Evolutionary conservation across 192 early-diverging fungal species (phyloP).

Genomic region (Entomortierella chlamydospora): DNA sequence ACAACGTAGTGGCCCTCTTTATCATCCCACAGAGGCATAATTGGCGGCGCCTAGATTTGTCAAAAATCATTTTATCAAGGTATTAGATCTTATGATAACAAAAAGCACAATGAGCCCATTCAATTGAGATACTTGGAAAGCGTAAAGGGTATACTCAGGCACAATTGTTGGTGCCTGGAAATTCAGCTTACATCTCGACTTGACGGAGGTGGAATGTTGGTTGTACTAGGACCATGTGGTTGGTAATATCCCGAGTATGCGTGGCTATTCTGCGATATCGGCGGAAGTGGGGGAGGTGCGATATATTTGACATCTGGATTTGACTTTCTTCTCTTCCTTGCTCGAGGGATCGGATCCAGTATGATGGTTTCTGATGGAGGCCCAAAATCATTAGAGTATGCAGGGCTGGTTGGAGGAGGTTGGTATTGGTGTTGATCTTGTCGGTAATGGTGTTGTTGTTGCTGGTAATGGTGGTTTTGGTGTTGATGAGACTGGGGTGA

Average conservation of each 20-base stretch:
- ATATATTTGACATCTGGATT: constrained; percentile 28
- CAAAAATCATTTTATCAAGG: not conserved
- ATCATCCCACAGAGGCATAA: constrained; percentile 76
- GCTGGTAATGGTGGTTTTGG: not conserved
- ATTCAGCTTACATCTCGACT: constrained; percentile 16
- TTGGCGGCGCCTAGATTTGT: constrained; percentile 18
- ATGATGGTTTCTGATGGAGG: not conserved
- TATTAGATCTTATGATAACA: too few relatives aligned
- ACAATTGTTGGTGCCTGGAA: not conserved
- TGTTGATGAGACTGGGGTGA: not conserved
- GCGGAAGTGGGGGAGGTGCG: constrained; percentile 16
- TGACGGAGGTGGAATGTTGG: not conserved
- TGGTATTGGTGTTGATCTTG: not conserved
- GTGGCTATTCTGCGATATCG: not conserved
- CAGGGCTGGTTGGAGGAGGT: not conserved
- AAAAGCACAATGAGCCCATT: too few relatives aligned
- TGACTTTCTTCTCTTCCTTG: constrained; percentile 31
- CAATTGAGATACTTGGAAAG: too few relatives aligned
- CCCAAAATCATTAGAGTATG: not conserved
- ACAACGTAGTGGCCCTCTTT: constrained; percentile 96
- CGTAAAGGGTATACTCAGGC: too few relatives aligned
- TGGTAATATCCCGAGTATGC: constrained; percentile 12
- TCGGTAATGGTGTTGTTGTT: not conserved
- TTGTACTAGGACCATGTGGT: constrained; percentile 8
- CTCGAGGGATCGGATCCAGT: constrained; percentile 2